Evolutionary conservation across 345 rosid genomes (phyloP), one percentile per base, ranked within the genome.

Genomic region (Trapa bicornis): DNA sequence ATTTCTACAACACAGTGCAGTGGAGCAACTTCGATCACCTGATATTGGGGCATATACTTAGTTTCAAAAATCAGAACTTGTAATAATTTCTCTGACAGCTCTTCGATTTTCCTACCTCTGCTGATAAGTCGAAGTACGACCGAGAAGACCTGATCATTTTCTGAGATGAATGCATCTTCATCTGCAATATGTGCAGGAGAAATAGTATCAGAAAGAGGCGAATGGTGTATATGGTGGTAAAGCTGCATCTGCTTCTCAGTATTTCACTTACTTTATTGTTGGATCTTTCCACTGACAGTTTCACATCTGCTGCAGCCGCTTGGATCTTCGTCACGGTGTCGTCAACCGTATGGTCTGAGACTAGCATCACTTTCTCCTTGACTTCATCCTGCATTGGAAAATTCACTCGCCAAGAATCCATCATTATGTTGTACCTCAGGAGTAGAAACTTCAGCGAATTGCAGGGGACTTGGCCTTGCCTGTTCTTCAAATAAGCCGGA

Each of bases 11-110:
- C 91, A 68, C 98, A 93, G 74, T 84, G 86, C 29, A 83, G 82
- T n/a, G 98, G 98, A 74, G 97, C 80, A 68, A 88, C 96, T 69
- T 81, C 89, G 2, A 86, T 86, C 69, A 89, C 96, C 92, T 84
- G 78, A 67, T 64, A 22, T 38, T 37, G 10, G 48, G 39, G 6
- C 8, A 47, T 39, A 14, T 29, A 65, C 56, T 0, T 22, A n/a
- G 48, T 0, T 0, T 42, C 10, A n/a, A 42, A 5, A 17, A 15
- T 1, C 29, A 14, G 56, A 14, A 37, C 22, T 5, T 13, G 32
- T 17, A n/a, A 36, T 2, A 50, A 53, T 12, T 47, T 65, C 68
- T 33, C 14, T 38, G 47, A 38, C 37, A 37, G 62, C 69, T 67
- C 47, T 10, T 37, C 36, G 42, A 47, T 60, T 65, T 60, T 16